Base-by-base conservation (phyloP, 1,284 basidiomycete species). In the Apiotrichum gamsii region DNA sequence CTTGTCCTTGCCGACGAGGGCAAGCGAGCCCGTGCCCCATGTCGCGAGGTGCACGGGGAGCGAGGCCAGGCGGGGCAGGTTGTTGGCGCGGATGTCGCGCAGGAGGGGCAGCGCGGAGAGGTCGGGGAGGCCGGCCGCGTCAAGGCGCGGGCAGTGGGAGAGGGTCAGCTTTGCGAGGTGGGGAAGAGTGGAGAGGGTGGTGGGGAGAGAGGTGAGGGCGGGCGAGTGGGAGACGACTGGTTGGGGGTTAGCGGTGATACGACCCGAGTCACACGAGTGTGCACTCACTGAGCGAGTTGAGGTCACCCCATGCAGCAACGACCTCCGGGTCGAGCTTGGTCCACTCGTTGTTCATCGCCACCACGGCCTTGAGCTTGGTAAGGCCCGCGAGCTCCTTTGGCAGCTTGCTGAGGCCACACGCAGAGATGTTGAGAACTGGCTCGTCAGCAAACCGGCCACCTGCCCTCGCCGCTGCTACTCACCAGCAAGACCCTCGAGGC, bases 221-320 rank as follows among this genome's bases (percentile, higher is more conserved):
- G 65, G 62, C 28, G 69, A 71, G 49, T 71, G 69, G 1, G 67
- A 68, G 3, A 68, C 47, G 47, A 71, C 69, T 70, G 37, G 8
- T 29, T n/a, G n/a, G n/a, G n/a, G n/a, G 43, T 36, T 20, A 48
- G 43, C 25, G 21, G 13, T 15, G 19, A 30, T 16, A 28, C 4
- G 8, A 5, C 15, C n/a, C 15, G 8, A 28, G 16, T 14, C 10
- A n/a, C 11, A n/a, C 13, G 11, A 21, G 13, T 9, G 3, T 16
- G 23, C 18, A 47, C 68, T 28, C 37, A 70, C 68, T 70, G 24
- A 70, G 49, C 3, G 67, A 69, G 45, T 70, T 70, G 19, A 70
- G 57, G 25, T 69, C 59, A 36, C 51, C 56, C 68, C 68, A 70
- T 1, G 46, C 49, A 0, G 41, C 33, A 0, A 70, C 47, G 5